A percentile compares a stretch with the other conserved stretches of the same genome.
These are phyloP conservation scores for Aspergillus versicolor DNA, from an alignment of 2,329 filamentous ascomycete genomes.

Conservation along the genomic window DNA sequence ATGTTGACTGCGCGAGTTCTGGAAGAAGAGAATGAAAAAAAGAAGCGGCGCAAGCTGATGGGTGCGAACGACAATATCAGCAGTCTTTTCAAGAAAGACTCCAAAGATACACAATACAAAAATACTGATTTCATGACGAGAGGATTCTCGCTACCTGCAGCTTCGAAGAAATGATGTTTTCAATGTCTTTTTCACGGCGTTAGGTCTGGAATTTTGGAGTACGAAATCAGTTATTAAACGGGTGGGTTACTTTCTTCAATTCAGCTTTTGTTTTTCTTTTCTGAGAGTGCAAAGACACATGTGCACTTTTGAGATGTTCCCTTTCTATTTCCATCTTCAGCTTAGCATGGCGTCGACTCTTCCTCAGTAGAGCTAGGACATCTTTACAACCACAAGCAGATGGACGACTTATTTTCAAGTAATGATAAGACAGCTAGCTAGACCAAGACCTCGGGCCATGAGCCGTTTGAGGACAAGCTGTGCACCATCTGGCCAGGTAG, in stretches of 20 bases:
- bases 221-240: not conserved
- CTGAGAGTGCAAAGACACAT: not conserved
- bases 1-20: constrained; percentile 82
- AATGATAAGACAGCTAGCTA: too few species aligned
- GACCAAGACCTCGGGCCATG: too few species aligned
- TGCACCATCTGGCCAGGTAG: too few species aligned
- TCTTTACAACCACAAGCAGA: too few species aligned
- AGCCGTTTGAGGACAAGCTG: too few species aligned
- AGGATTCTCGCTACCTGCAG: constrained; percentile 53
- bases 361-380: too few species aligned
- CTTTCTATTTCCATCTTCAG: too few species aligned
- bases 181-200: constrained; percentile 7
- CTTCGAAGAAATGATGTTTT: constrained; percentile 35
- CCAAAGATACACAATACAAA: constrained; percentile 41
- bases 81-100: constrained; percentile 52
- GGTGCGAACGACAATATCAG: constrained; percentile 58
- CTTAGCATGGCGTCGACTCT: too few species aligned
- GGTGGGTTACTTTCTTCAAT: not conserved
- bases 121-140: constrained; percentile 60
- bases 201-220: not conserved
- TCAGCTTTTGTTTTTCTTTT: not conserved
- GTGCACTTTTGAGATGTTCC: not conserved
- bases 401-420: too few species aligned
- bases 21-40: constrained; percentile 78
- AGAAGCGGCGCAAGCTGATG: constrained; percentile 73